phyloP scores from a whole-genome alignment of 306 rosid genomes.

The Delonix regia region DNA sequence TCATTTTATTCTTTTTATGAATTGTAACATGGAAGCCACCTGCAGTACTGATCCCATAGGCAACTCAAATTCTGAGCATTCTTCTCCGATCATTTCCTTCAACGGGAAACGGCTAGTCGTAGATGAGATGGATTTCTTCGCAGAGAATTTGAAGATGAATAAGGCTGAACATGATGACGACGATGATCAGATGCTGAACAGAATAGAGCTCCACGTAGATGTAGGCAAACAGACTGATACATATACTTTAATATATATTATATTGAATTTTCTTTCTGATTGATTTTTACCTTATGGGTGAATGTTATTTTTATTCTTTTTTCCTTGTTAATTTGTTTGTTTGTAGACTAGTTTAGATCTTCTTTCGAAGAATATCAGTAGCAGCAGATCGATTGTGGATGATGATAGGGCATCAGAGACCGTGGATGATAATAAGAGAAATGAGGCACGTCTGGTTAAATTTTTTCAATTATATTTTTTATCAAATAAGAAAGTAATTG shows the following conservation, averaged over 20 bases:
- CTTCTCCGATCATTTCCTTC: constrained; percentile 35
- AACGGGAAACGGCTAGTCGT: constrained; percentile 41
- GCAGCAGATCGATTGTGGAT: constrained; percentile 42
- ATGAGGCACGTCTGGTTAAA: background rate
- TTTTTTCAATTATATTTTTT: background rate
- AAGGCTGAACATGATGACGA: background rate
- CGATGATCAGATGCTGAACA: constrained; percentile 21
- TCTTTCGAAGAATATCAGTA: constrained; percentile 40
- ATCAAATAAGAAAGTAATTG: background rate
- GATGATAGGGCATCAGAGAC: constrained; percentile 36
- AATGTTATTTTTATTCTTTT: background rate
- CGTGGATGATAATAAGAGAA: constrained; percentile 30
- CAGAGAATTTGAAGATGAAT: background rate
- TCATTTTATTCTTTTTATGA: too few relatives aligned
- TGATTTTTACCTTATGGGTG: background rate
- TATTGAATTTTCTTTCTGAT: background rate
- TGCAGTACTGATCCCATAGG: background rate
- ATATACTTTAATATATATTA: background rate
- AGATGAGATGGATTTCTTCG: constrained; percentile 62
- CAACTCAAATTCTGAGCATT: background rate
- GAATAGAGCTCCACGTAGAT: constrained; percentile 42
- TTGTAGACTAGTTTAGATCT: constrained; percentile 63
- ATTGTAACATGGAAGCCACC: constrained; percentile 11
- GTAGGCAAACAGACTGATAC: constrained; percentile 16
- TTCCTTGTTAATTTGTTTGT: background rate